Evolutionary conservation across 148 eudicot genomes (phyloP).

Genomic region (Limonium bicolor): DNA sequence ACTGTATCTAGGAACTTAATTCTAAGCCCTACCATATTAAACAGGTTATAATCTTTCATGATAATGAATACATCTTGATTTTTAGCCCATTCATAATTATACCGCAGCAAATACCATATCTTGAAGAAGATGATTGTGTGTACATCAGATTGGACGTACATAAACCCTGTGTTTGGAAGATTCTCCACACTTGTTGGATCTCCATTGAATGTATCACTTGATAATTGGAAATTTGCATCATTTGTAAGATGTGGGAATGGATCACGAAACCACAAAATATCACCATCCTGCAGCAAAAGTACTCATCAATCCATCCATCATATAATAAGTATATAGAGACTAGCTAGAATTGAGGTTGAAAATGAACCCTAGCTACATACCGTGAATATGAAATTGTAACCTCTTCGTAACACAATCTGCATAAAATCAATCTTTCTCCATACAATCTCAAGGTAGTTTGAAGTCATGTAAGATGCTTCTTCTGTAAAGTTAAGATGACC

Average conservation of each 20-base stretch:
- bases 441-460: neutral
- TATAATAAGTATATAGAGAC: too few relatives aligned
- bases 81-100: constrained; percentile 15
- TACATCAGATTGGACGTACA: constrained; percentile 25
- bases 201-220: constrained; percentile 23
- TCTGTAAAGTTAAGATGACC: neutral
- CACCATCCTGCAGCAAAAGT: constrained; percentile 50
- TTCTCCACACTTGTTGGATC: constrained; percentile 3
- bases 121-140: constrained; percentile 25
- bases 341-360: too few relatives aligned
- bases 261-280: constrained; percentile 46
- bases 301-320: too few relatives aligned
- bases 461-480: neutral
- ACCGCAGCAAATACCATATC: constrained; percentile 20
- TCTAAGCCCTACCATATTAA: constrained; percentile 15
- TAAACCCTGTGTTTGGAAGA: constrained; percentile 29
- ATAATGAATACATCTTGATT: constrained; percentile 40
- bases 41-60: constrained; percentile 15
- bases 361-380: neutral
- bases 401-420: neutral
- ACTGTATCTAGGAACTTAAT: constrained; percentile 30
- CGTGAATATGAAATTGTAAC: neutral
- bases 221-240: constrained; percentile 33
- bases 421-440: neutral
- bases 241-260: constrained; percentile 25